Conservation (phyloP, 2,329 filamentous ascomycete species). For the Aotearoamyces nothofagi region DNA sequence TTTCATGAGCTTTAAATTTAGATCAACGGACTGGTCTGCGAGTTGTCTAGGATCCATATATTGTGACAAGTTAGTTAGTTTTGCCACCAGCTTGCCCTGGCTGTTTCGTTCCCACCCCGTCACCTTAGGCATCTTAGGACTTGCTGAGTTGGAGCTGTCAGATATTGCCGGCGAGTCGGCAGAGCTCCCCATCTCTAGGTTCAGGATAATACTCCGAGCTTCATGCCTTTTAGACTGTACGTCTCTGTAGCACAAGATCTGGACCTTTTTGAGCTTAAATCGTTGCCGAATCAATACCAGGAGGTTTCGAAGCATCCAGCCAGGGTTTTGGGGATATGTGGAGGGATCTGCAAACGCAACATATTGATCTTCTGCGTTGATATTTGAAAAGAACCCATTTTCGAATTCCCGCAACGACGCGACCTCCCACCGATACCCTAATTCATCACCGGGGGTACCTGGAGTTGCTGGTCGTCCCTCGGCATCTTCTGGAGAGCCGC, state of each 20-base stretch:
- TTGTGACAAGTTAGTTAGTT: slow-evolving; percentile 69
- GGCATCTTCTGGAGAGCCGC: slow-evolving; percentile 17
- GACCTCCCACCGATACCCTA: slow-evolving; percentile 57
- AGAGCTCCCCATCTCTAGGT: slow-evolving; percentile 19
- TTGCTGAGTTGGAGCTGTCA: slow-evolving; percentile 3
- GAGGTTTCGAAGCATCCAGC: slow-evolving; percentile 86
- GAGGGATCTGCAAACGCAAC: slow-evolving; percentile 87
- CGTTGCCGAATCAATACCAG: slow-evolving; percentile 71
- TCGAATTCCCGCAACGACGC: slow-evolving; percentile 67
- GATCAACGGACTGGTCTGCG: slow-evolving; percentile 85
- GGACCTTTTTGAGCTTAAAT: slow-evolving; percentile 61
- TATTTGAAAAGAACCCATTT: slow-evolving; percentile 67
- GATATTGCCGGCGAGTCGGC: slow-evolving; percentile 10
- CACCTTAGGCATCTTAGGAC: slow-evolving; percentile 59
- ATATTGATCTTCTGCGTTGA: slow-evolving; percentile 59
- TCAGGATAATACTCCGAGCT: slow-evolving; percentile 64
- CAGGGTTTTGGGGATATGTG: slow-evolving; percentile 73
- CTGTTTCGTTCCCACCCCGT: slow-evolving; percentile 90
- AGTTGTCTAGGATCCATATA: slow-evolving; percentile 85
- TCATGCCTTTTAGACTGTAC: slow-evolving; percentile 63
- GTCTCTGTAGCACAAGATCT: slow-evolving; percentile 85
- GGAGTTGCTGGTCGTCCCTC: slow-evolving; percentile 26
- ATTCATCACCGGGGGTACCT: slow-evolving; percentile 34
- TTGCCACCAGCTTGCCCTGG: slow-evolving; percentile 60
- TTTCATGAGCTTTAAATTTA: slow-evolving; percentile 97